Evolutionary conservation across 1,284 basidiomycete genomes (phyloP).

Genomic region (Earliella scabrosa): DNA sequence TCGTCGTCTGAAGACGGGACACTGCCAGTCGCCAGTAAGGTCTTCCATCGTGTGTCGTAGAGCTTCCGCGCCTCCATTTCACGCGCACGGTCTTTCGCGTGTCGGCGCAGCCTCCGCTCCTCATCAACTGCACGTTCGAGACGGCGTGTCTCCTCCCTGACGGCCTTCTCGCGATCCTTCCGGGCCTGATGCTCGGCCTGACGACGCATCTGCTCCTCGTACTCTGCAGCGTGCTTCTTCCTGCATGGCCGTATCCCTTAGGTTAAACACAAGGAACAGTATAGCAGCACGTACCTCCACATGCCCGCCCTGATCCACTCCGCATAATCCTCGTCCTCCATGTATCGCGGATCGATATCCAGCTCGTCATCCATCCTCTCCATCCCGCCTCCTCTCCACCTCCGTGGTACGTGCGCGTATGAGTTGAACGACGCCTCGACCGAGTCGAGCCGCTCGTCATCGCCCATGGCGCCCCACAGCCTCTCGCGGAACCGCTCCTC

Average conservation of each 20-base stretch:
- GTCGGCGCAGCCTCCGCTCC: slow-evolving; percentile 48
- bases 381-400: slow-evolving; percentile 49
- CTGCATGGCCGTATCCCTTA: slow-evolving; percentile 37
- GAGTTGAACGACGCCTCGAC: slow-evolving; percentile 67
- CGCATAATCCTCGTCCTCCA: slow-evolving; percentile 86
- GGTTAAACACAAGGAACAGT: background rate
- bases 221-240: slow-evolving; percentile 67
- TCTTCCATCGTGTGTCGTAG: slow-evolving; percentile 66
- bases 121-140: slow-evolving; percentile 57
- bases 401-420: slow-evolving; percentile 66
- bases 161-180: slow-evolving; percentile 56
- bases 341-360: slow-evolving; percentile 54
- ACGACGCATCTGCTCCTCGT: slow-evolving; percentile 61
- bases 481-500: slow-evolving; percentile 70
- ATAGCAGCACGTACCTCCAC: slow-evolving; percentile 62
- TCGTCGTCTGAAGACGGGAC: slow-evolving; percentile 14
- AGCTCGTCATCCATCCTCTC: slow-evolving; percentile 54
- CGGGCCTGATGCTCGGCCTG: slow-evolving; percentile 54
- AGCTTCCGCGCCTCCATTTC: slow-evolving; percentile 49
- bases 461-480: slow-evolving; percentile 68
- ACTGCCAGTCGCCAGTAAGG: slow-evolving; percentile 43
- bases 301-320: slow-evolving; percentile 82
- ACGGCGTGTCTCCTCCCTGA: slow-evolving; percentile 54
- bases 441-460: slow-evolving; percentile 68
- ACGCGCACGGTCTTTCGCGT: slow-evolving; percentile 47